Evolutionary conservation across 768 basidiomycete species (phyloP).

Genomic region (Lentinula raphanica): DNA sequence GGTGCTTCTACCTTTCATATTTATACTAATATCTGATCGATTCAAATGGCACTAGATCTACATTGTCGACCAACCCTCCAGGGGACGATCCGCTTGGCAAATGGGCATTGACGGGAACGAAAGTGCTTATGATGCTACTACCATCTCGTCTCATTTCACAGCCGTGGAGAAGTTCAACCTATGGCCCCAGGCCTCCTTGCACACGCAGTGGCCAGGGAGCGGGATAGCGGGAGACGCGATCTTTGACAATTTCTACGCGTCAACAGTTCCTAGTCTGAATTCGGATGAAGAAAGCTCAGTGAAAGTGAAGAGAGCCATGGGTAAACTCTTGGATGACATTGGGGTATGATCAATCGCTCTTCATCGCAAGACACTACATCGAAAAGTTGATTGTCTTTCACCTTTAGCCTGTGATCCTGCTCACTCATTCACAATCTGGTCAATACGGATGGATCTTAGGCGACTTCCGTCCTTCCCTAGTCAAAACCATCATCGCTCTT

Average conservation of each 20-base stretch:
- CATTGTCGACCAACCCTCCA: conserved; percentile 32
- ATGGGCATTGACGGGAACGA: conserved; percentile 23
- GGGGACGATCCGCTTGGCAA: conserved; percentile 33
- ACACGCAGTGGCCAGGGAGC: conserved; percentile 31
- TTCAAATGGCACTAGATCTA: conserved; percentile 26
- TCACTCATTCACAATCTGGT: conserved; percentile 35
- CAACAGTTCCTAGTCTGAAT: conserved; percentile 16
- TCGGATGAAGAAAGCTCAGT: conserved; percentile 19
- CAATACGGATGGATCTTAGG: conserved; percentile 31
- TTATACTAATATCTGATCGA: not conserved
- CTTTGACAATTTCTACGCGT: conserved; percentile 28
- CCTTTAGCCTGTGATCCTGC: conserved; percentile 25
- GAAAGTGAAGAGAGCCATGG: conserved; percentile 27
- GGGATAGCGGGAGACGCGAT: conserved; percentile 23
- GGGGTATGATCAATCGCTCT: conserved; percentile 27
- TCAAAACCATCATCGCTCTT: conserved; percentile 32
- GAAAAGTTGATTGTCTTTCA: not conserved
- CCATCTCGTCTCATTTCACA: conserved; percentile 27
- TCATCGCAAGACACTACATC: not conserved
- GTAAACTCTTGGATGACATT: conserved; percentile 28
- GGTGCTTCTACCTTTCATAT: not conserved
- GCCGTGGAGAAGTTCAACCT: conserved; percentile 24
- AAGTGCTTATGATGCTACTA: conserved; percentile 13
- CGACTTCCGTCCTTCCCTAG: conserved; percentile 26
- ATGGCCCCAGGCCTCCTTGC: conserved; percentile 30